Evolutionary conservation across 345 rosid genomes (phyloP), one percentile per base, ranked within the genome.

Genomic region (Durio zibethinus): DNA sequence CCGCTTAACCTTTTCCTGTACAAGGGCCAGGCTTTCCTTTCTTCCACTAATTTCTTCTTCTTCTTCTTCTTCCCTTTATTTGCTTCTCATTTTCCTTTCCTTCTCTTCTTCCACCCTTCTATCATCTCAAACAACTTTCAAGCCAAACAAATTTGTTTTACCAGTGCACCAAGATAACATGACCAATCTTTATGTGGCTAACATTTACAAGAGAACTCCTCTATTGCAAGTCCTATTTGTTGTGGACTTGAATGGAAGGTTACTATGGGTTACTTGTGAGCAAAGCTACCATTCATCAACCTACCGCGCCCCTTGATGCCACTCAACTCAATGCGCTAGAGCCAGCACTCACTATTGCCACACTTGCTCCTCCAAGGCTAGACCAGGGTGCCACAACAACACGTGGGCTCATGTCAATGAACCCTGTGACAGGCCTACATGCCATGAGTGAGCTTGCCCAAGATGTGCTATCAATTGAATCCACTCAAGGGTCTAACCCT

Each of bases 331-430:
- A 31, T 80, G 85, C 45, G 61, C 72, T 53, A 77, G 43, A 77
- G 84, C 84, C 16, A 21, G 10, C 35, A 29, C 54, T 64, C 69
- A 57, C 25, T n/a, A 66, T n/a, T 71, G 85, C 75, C 54, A 23
- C 72, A 31, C 71, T 18, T 77, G 78, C 78, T 29, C 77, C 11
- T 45, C 85, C 21, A 66, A 27, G 18, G 76, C 78, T 1, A 33
- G 83, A 48, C 82, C 84, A 0, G 85, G 85, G 11, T 84, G 89
- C 85, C 89, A 84, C 45, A 84, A 82, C 61, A 78, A 80, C 76
- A 72, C 87, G 89, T 68, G 89, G 80, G 21, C 31, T 86, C 69
- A 71, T 76, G 80, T 36, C 85, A 0, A 3, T 1, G 38, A 86
- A 84, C 80, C 89, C 81, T 0, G 31, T 82, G 54, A 69, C 84